These are phyloP conservation scores for Fusarium beomiforme DNA, from an alignment of 2,329 filamentous ascomycete species.

Conservation along the genomic window DNA sequence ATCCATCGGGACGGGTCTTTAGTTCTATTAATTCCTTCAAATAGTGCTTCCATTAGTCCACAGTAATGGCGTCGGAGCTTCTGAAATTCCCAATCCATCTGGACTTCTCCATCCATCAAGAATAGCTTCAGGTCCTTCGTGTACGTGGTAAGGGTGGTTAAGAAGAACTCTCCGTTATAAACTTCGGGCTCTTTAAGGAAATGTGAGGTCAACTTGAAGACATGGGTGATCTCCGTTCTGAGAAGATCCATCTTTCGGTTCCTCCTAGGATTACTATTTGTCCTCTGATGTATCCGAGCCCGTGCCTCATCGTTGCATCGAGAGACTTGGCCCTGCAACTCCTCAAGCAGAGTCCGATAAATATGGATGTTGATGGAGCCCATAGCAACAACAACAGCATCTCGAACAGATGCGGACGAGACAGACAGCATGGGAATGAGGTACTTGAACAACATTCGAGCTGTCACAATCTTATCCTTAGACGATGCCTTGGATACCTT, in stretches of 20 bases:
- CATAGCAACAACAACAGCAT: constrained; percentile 89
- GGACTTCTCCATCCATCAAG: constrained; percentile 92
- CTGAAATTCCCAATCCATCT: constrained; percentile 94
- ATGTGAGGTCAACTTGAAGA: constrained; percentile 93
- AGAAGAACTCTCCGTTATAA: constrained; percentile 87
- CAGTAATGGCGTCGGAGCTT: constrained; percentile 93
- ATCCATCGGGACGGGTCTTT: constrained; percentile 92
- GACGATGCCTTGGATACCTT: constrained; percentile 79
- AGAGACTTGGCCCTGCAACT: constrained; percentile 85
- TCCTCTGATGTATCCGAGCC: constrained; percentile 85
- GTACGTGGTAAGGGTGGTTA: constrained; percentile 88
- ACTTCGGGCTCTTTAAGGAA: constrained; percentile 84
- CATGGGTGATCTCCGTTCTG: constrained; percentile 93
- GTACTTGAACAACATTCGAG: constrained; percentile 88
- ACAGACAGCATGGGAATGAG: constrained; percentile 88
- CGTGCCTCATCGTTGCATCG: constrained; percentile 91
- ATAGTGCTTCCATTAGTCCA: constrained; percentile 90
- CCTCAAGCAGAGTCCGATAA: constrained; percentile 89
- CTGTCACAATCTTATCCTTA: constrained; percentile 84
- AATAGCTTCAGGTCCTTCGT: constrained; percentile 94
- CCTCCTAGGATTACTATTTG: constrained; percentile 81
- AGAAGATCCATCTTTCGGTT: constrained; percentile 87
- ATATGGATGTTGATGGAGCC: constrained; percentile 96
- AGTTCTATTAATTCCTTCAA: constrained; percentile 88
- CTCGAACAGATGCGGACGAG: constrained; percentile 81